Evolutionary conservation across 2,329 filamentous ascomycete genomes (phyloP).

Genomic region (Aspergillus nomiae): DNA sequence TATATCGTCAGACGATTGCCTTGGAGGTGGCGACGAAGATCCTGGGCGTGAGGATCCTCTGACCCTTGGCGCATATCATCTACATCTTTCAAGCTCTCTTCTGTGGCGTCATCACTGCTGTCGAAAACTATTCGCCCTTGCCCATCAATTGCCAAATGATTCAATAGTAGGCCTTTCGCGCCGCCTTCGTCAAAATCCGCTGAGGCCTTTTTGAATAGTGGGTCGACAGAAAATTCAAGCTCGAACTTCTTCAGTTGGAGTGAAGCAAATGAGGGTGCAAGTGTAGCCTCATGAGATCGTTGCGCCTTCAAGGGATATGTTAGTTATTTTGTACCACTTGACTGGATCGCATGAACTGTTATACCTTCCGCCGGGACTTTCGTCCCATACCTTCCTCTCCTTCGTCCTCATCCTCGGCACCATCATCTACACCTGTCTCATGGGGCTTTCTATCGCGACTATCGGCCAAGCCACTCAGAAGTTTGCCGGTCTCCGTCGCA

Average conservation of each 20-base stretch:
- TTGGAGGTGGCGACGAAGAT: constrained; percentile 25
- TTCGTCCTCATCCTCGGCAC: constrained; percentile 62
- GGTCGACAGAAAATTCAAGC: constrained; percentile 93
- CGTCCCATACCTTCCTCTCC: constrained; percentile 51
- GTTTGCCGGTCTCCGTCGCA: constrained; percentile 92
- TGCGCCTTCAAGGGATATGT: constrained; percentile 44
- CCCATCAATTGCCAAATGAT: constrained; percentile 93
- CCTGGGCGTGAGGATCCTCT: constrained; percentile 46
- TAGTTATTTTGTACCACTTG: constrained; percentile 15
- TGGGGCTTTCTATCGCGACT: constrained; percentile 68
- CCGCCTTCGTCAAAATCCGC: constrained; percentile 98
- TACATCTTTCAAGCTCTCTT: constrained; percentile 48
- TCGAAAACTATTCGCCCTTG: constrained; percentile 96
- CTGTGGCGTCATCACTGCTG: constrained; percentile 82
- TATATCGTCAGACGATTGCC: constrained; percentile 38
- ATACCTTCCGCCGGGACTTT: constrained; percentile 70
- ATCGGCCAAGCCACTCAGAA: constrained; percentile 90
- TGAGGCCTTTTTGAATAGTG: constrained; percentile 98
- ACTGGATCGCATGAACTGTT: background rate
- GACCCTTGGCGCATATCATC: constrained; percentile 42
- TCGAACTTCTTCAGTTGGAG: constrained; percentile 97
- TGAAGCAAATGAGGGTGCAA: constrained; percentile 84
- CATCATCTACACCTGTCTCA: constrained; percentile 62
- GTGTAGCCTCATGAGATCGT: constrained; percentile 86
- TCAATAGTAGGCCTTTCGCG: constrained; percentile 89